Evolutionary conservation across 768 basidiomycete genomes (phyloP), one percentile per base, ranked within the genome.

Genomic region (Psilocybe tampanensis): DNA sequence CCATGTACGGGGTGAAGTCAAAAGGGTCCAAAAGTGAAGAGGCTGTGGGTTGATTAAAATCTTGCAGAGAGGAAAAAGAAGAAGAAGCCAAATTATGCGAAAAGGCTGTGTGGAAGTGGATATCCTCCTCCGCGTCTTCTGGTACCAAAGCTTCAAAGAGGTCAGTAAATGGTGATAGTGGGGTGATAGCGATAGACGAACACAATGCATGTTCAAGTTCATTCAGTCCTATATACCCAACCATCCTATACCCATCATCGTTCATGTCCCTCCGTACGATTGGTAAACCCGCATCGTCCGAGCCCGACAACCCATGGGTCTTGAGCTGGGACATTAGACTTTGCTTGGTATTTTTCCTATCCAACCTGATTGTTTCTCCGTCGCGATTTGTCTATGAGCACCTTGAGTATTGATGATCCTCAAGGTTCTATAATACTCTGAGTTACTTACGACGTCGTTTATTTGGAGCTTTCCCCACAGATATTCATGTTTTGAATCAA

Each of bases 161-260:
- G 39, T 36, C 52, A 47, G 17, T 8, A 36, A 23, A 45, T 56
- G 54, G 33, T 23, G 24, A 57, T 43, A 56, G 26, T 39, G 50
- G 53, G 47, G 56, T 26, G 39, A 50, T 47, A 34, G 22, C 42
- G 24, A 52, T 24, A 19, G 2, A 79, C 86, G 52, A 70, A 94
- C 91, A 83, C 3, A 99, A 75, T 5, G 93, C 95, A 71, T 98
- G 94, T 66, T 97, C 94, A 13, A 99, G 82, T 72, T 99, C 97
- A 64, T 89, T 95, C 24, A 86, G 84, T 0, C 94, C 94, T 57
- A 98, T 89, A 69, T 95, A 95, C 7, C 95, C 97, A 34, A 92
- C 80, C 79, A 97, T 81, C 36, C 92, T 81, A 64, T 80, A 62
- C 18, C 82, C 82, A 8, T 75, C 78, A 15, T 75, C 76, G 15